Base-by-base conservation (phyloP, 768 basidiomycete species). In the Symmetrospora coprosmae region DNA sequence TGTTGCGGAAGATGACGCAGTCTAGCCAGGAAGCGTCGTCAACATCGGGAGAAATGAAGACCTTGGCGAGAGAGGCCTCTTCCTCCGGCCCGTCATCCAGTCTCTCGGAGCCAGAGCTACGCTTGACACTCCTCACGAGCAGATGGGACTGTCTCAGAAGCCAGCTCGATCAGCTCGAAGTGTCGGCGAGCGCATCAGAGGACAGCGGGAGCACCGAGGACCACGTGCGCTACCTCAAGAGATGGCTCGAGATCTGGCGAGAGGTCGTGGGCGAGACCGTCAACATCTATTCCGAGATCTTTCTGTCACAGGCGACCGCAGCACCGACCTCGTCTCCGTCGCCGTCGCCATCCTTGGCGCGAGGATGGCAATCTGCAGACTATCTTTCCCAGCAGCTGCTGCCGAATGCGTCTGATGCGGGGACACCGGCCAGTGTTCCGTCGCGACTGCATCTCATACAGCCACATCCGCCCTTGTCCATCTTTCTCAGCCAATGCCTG, bases 391-490 rank as follows among this genome's bases (percentile, higher is more conserved):
- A n/a, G n/a, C n/a, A n/a, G n/a, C n/a, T n/a, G n/a, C n/a, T n/a
- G n/a, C n/a, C n/a, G n/a, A n/a, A n/a, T n/a, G n/a, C n/a, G n/a
- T n/a, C n/a, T n/a, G n/a, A n/a, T n/a, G n/a, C n/a, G n/a, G n/a
- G n/a, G n/a, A n/a, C n/a, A n/a, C n/a, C n/a, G n/a, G n/a, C n/a
- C n/a, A n/a, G n/a, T n/a, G n/a, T n/a, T n/a, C n/a, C n/a, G n/a
- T n/a, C n/a, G n/a, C n/a, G n/a, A n/a, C 50, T 21, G 27, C 59
- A 27, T 21, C 55, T 40, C 49, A 39, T 7, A 19, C 59, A 35
- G 9, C 74, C 83, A 34, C 78, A 76, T 60, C 74, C 2, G 76
- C 86, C 21, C 6, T 75, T 88, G 35, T 77, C 81, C 4, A 78
- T 82, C 14, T 85, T 85, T 68, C 77, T 81, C 1, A 76, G 81